A percentile compares a stretch with the other conserved stretches of the same genome.
phyloP scores from a whole-genome alignment of 805 yeast genomes.

The Ogataea parapolymorpha region DNA sequence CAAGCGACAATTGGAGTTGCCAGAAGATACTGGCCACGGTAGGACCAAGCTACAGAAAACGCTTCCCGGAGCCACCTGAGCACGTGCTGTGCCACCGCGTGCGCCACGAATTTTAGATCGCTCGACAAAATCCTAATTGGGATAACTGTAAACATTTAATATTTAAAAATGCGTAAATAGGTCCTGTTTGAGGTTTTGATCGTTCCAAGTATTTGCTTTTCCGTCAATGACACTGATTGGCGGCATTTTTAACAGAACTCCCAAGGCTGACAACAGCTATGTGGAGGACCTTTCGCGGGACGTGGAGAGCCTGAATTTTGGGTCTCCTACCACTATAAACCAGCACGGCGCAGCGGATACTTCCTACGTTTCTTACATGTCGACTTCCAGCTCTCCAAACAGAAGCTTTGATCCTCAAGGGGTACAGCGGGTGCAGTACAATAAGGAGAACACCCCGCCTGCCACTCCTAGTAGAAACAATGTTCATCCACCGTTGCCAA shows the following conservation, averaged over 20 bases:
- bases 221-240: constrained; percentile 29
- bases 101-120: background rate
- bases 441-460: constrained; percentile 40
- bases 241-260: constrained; percentile 29
- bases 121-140: constrained; percentile 5
- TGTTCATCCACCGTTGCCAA: constrained; percentile 18
- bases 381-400: constrained; percentile 31
- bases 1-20: background rate
- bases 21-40: background rate
- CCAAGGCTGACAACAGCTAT: constrained; percentile 26
- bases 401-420: constrained; percentile 26
- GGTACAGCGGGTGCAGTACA: constrained; percentile 34
- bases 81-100: background rate
- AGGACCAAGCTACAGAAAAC: background rate
- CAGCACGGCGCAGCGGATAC: constrained; percentile 20
- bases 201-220: constrained; percentile 1
- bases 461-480: constrained; percentile 27
- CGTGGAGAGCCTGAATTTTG: constrained; percentile 33
- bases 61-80: background rate
- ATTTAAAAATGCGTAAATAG: constrained; percentile 5
- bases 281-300: constrained; percentile 34
- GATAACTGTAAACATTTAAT: constrained; percentile 15
- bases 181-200: constrained; percentile 1
- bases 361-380: constrained; percentile 26
- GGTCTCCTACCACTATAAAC: constrained; percentile 26